phyloP scores from a whole-genome alignment of 305 asterid species.

The Withania somnifera region DNA sequence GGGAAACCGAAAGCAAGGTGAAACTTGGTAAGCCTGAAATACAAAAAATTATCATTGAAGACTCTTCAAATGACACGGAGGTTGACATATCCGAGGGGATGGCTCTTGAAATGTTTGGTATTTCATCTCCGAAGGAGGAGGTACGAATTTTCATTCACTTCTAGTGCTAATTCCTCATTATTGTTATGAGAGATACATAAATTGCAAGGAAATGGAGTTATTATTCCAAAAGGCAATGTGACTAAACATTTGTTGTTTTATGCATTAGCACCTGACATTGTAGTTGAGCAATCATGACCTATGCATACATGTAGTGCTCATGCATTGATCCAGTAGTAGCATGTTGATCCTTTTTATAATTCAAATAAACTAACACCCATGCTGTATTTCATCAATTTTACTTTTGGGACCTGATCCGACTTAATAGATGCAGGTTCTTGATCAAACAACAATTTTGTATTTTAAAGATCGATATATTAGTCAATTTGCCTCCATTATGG shows the following conservation, averaged over 20 bases:
- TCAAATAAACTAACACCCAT: background rate
- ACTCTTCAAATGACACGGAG: constrained; percentile 25
- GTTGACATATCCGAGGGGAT: constrained; percentile 71
- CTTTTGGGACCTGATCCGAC: background rate
- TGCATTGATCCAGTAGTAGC: background rate
- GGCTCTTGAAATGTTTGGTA: constrained; percentile 67
- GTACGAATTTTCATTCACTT: constrained; percentile 21
- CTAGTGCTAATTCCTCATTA: background rate
- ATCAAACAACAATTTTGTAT: background rate
- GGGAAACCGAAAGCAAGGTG: constrained; percentile 13
- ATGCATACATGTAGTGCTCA: background rate
- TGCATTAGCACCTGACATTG: background rate
- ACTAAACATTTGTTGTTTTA: background rate
- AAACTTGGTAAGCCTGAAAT: constrained; percentile 13
- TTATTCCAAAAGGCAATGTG: background rate
- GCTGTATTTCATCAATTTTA: background rate
- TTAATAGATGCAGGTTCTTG: background rate
- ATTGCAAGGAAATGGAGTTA: background rate
- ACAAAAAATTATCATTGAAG: constrained; percentile 16
- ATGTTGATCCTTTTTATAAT: background rate
- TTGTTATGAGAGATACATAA: background rate
- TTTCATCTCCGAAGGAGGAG: constrained; percentile 54
- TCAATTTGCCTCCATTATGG: background rate
- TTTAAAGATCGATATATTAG: background rate
- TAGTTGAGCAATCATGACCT: background rate